Percentiles rank a stretch among this genome's conserved stretches.
Evolutionary conservation across 129 eudicot genomes (phyloP).

Genomic region (Artemisia annua): DNA sequence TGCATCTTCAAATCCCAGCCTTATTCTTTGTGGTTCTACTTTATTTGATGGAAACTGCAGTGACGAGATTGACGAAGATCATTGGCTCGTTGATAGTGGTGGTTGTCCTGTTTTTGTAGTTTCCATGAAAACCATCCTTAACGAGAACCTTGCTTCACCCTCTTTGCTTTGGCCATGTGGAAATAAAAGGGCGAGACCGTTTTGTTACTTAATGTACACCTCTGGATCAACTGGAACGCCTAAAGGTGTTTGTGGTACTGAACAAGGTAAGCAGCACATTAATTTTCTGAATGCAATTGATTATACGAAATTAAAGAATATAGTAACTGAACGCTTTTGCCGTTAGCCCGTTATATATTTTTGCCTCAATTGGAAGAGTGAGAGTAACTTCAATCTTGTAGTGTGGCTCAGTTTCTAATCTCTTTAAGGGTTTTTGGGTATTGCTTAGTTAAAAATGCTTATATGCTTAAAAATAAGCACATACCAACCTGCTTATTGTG

Average conservation of each 20-base stretch:
- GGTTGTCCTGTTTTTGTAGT: slow-evolving; percentile 44
- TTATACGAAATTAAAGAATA: background rate
- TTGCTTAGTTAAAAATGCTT: too few species aligned
- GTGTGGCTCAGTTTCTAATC: background rate
- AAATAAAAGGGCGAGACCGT: slow-evolving; percentile 40
- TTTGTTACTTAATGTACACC: slow-evolving; percentile 89
- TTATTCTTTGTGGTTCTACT: slow-evolving; percentile 49
- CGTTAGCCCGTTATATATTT: background rate
- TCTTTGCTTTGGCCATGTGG: slow-evolving; percentile 66
- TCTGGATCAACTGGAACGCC: slow-evolving; percentile 96
- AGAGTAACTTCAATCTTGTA: background rate
- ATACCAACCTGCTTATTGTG: too few species aligned
- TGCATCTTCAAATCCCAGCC: slow-evolving; percentile 61
- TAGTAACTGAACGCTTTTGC: background rate
- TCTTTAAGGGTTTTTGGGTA: background rate
- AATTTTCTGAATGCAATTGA: slow-evolving; percentile 2
- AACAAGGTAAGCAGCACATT: slow-evolving; percentile 48
- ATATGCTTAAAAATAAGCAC: too few species aligned
- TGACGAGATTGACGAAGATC: slow-evolving; percentile 43
- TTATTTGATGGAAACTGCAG: slow-evolving; percentile 34
- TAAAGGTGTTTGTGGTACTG: slow-evolving; percentile 95
- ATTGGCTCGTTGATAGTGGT: slow-evolving; percentile 48
- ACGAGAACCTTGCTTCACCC: slow-evolving; percentile 30
- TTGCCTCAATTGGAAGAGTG: background rate
- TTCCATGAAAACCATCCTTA: slow-evolving; percentile 37